phyloP scores from a whole-genome alignment of 441 rosid genomes.

The Theobroma grandiflorum region DNA sequence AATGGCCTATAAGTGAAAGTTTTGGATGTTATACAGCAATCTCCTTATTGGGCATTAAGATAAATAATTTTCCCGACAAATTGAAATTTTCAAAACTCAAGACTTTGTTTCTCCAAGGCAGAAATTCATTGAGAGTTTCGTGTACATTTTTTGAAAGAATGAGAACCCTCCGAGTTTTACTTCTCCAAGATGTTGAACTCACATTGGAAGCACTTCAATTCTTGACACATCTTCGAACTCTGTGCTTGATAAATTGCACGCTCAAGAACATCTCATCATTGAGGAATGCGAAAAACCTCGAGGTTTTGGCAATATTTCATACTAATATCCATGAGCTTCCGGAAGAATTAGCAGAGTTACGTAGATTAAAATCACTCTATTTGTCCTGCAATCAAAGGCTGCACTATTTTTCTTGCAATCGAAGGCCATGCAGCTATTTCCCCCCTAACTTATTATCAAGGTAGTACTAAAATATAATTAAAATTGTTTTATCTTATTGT shows the following conservation, averaged over 20 bases:
- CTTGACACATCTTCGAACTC: not conserved
- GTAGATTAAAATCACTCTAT: not conserved
- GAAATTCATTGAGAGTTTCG: not conserved
- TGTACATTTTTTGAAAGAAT: not conserved
- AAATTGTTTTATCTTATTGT: too few relatives aligned
- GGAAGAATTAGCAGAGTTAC: too few relatives aligned
- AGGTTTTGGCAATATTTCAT: too few relatives aligned
- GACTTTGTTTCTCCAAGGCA: not conserved
- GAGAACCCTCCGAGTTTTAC: not conserved
- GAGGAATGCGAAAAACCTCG: not conserved
- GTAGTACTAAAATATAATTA: too few relatives aligned
- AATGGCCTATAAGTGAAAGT: not conserved
- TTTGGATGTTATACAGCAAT: not conserved
- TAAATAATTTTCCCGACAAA: not conserved
- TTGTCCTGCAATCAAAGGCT: not conserved
- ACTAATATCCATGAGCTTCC: not conserved
- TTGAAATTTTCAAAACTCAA: not conserved
- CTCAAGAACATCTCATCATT: not conserved
- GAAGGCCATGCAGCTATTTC: too few relatives aligned
- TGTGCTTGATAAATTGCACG: not conserved
- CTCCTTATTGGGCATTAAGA: not conserved
- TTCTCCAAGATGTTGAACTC: not conserved
- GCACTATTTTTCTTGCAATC: not conserved
- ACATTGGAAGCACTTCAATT: not conserved
- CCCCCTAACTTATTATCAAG: too few relatives aligned